Base-by-base conservation (phyloP, 208 protist species). In the Acanthamoeba healyi region DNA sequence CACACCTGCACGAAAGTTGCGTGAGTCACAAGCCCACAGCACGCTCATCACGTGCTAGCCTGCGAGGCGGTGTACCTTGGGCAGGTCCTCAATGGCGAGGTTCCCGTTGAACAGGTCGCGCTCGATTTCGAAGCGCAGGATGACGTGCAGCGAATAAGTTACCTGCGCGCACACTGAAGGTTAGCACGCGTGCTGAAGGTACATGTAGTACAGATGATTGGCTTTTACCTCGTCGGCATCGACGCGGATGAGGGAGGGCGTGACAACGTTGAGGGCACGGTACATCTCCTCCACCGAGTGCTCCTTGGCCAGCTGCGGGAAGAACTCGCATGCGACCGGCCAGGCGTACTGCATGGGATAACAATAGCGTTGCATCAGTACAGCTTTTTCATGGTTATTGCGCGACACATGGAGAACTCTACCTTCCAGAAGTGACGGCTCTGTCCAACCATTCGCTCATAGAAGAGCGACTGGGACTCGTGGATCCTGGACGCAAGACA, bases 401-500 rank as follows among this genome's bases (percentile, higher is more conserved):
- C n/a, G n/a, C n/a, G n/a, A n/a, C 26, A 72, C 19, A 61, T 14
- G 38, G 4, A 87, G 10, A 19, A 5, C 4, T 5, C 14, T 58
- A 87, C 79, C 79, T 87, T 51, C 79, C 79, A 87, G 49, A 87
- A 87, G 79, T 61, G 40, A 34, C 79, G 79, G 79, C n/a, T 54
- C 49, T 87, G 79, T 7, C 79, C 79, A 7, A 87, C 44, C 79
- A 87, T 87, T 29, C 79, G 40, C 79, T 87, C 79, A 29, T 87
- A 87, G 49, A 87, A 87, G 49, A 87, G 79, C 9, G 79, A 87
- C n/a, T 87, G 79, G 9, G 79, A 87, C 42, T 87, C 79, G n/a
- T 87, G 79, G 58, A 87, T 87, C 3, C 58, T 67, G n/a, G n/a
- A 67, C 6, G 22, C n/a, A 54, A 54, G 6, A 54, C 49, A 15